Percentiles rank a stretch among this genome's conserved stretches.
Conservation (phyloP, 2,329 filamentous ascomycete species). For the Parafenestella ontariensis region DNA sequence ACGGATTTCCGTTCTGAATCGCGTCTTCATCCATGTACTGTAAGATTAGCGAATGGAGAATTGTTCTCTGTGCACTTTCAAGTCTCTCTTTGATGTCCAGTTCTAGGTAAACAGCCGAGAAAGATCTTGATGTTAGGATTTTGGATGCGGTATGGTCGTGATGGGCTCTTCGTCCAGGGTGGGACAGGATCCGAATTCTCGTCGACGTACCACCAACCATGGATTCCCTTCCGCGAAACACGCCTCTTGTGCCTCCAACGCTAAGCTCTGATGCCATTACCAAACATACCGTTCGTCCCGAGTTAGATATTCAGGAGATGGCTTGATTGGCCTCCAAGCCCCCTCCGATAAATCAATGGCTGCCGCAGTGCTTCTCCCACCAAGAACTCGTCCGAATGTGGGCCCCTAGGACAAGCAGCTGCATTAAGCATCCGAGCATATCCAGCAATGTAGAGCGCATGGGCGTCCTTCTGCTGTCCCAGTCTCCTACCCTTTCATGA, state of each 20-base stretch:
- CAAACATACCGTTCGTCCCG: conserved; percentile 4
- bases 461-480: neutral
- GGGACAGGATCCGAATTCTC: neutral
- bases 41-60: neutral
- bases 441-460: neutral
- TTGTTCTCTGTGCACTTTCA: neutral
- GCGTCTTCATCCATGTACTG: no score
- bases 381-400: no score
- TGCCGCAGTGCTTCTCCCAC: conserved; percentile 5
- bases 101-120: neutral
- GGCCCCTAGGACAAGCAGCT: no score
- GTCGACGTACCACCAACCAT: neutral
- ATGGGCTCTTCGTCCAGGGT: neutral
- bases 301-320: conserved; percentile 1
- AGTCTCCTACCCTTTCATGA: conserved; percentile 1
- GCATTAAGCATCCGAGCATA: no score
- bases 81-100: neutral
- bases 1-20: neutral
- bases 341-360: conserved; percentile 4
- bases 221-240: conserved; percentile 5
- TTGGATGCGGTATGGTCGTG: neutral
- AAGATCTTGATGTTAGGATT: neutral
- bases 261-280: conserved; percentile 5
- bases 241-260: conserved; percentile 1
- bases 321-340: conserved; percentile 1